Base-by-base conservation (phyloP, 2,329 filamentous ascomycete genomes). In the Aspergillus uvarum region DNA sequence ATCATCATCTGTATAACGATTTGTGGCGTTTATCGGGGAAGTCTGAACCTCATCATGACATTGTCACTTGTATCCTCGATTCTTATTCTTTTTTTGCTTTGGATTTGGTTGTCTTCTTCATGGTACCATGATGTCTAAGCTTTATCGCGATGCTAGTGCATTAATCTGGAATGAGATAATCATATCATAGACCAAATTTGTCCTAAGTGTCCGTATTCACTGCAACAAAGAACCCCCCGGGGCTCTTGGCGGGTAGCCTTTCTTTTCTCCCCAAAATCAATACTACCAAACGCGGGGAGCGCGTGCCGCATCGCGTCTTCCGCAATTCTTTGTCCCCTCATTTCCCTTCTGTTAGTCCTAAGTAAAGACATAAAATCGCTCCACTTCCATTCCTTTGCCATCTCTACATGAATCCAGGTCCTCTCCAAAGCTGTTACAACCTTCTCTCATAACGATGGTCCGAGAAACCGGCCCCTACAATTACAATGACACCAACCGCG, bases 401-500 rank as follows among this genome's bases (percentile, higher is more conserved):
- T 44, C 4, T 19, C 38, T 44, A 6, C 16, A n/a, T 19, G 6
- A 44, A 19, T 2, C 38, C 1, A 44, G 16, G n/a, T 16, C 14
- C 11, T 16, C 8, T 16, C 16, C 5, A 4, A 44, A n/a, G 16
- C 16, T n/a, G 38, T 7, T 14, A 19, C 52, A 32, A 21, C 38
- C 10, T 14, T 19, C 24, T n/a, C 11, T 3, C 4, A 31, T 26
- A 21, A 22, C 38, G 31, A 3, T 7, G 22, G 47, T 31, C 24
- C 14, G 22, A 51, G 14, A 38, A 42, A 21, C 5, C 63, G 67
- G 61, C 62, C 67, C 66, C 32, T 58, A 58, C 26, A 65, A 68
- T 59, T 88, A 87, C 69, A 78, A 82, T 68, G 81, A 96, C 72
- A 83, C 83, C 63, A 90, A 97, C 74, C 89, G 92, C 59, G 93